phyloP scores from a whole-genome alignment of 257 asterid species.

The Solanum chiquidenum region DNA sequence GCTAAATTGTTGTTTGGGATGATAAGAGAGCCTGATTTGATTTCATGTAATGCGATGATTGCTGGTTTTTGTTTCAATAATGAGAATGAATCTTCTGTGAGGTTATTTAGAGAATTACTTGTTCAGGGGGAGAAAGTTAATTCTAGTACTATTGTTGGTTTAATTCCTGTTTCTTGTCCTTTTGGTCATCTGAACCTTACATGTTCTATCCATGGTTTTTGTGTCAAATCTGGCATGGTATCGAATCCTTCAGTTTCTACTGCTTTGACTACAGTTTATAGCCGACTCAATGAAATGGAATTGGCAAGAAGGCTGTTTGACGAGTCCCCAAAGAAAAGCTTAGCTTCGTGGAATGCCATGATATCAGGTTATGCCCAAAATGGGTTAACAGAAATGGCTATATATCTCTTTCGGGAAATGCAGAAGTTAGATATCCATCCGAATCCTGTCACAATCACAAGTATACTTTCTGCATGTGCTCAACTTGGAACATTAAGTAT shows the following conservation, averaged over 20 bases:
- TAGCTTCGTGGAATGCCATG: constrained; percentile 92
- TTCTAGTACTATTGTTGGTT: constrained; percentile 64
- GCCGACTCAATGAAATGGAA: constrained; percentile 59
- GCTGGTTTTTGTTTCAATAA: constrained; percentile 52
- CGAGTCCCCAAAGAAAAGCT: constrained; percentile 46
- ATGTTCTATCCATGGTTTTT: constrained; percentile 49
- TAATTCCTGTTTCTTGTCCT: constrained; percentile 68
- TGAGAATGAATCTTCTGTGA: constrained; percentile 35
- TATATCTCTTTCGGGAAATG: constrained; percentile 71
- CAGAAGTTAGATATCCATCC: constrained; percentile 65
- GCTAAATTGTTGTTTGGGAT: constrained; percentile 50
- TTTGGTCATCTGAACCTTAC: constrained; percentile 53
- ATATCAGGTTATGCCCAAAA: constrained; percentile 88
- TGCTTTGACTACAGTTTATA: constrained; percentile 64
- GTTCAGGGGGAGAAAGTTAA: constrained; percentile 35
- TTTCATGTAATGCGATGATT: constrained; percentile 69
- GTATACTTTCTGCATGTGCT: constrained; percentile 85
- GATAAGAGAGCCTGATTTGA: constrained; percentile 54
- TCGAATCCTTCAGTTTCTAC: constrained; percentile 55
- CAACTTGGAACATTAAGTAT: constrained; percentile 78
- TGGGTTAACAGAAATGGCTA: constrained; percentile 62
- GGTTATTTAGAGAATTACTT: constrained; percentile 48
- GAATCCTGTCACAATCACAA: constrained; percentile 68
- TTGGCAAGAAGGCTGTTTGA: constrained; percentile 57
- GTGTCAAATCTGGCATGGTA: constrained; percentile 41